Conservation (phyloP, 805 yeast species). For the Wickerhamomyces rabaulensis region DNA sequence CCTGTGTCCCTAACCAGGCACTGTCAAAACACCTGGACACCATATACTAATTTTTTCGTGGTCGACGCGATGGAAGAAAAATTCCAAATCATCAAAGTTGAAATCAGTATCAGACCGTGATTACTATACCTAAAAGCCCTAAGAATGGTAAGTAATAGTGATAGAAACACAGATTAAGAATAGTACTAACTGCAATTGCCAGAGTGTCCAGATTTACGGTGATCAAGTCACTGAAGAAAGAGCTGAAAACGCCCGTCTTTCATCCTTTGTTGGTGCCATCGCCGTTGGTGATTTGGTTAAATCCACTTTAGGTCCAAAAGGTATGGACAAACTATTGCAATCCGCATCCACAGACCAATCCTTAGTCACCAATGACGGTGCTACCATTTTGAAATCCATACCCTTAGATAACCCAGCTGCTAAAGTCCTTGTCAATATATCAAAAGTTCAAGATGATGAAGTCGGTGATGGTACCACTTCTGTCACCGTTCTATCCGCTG, state of each 20-base stretch:
- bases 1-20: not conserved
- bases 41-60: not conserved
- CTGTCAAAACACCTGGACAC: not conserved
- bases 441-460: slow-evolving; percentile 64
- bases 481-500: slow-evolving; percentile 88
- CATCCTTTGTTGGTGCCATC: slow-evolving; percentile 97
- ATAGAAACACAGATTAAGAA: not conserved
- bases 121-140: not conserved
- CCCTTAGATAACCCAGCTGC: slow-evolving; percentile 98
- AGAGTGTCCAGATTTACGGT: slow-evolving; percentile 83
- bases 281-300: slow-evolving; percentile 98
- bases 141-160: not conserved
- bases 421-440: slow-evolving; percentile 86
- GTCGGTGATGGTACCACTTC: slow-evolving; percentile 99
- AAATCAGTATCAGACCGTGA: not conserved
- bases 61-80: not conserved
- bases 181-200: slow-evolving; percentile 1
- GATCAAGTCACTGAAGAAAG: slow-evolving; percentile 97
- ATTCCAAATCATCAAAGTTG: not conserved
- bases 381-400: slow-evolving; percentile 88
- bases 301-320: slow-evolving; percentile 94
- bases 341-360: slow-evolving; percentile 76
- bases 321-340: slow-evolving; percentile 94
- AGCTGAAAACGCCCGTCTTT: slow-evolving; percentile 96
- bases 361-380: slow-evolving; percentile 95